A percentile compares a stretch with the other conserved stretches of the same genome.
phyloP scores from a whole-genome alignment of 805 yeast species.

The Metschnikowia corniflorae region DNA sequence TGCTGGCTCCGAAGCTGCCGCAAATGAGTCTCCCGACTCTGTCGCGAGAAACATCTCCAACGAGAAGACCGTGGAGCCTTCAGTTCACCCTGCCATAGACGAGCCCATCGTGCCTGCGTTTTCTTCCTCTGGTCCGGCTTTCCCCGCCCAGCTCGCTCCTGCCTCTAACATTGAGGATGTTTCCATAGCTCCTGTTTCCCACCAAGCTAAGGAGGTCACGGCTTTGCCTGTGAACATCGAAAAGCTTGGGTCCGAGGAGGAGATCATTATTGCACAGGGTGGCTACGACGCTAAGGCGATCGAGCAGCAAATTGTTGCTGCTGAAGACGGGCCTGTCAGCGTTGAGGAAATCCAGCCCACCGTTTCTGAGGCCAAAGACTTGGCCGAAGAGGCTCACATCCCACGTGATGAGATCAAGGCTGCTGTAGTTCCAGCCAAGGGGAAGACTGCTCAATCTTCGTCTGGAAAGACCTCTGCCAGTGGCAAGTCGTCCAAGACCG shows the following conservation, averaged over 20 bases:
- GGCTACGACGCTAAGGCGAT: constrained; percentile 24
- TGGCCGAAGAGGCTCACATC: constrained; percentile 33
- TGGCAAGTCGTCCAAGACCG: constrained; percentile 12
- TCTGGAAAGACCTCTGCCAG: constrained; percentile 8
- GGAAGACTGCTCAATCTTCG: constrained; percentile 8
- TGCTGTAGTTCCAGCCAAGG: constrained; percentile 6
- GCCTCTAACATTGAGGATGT: constrained; percentile 5
- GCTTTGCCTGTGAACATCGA: constrained; percentile 18
- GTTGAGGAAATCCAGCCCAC: constrained; percentile 44
- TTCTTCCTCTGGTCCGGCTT: background rate
- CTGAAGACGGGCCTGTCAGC: constrained; percentile 33
- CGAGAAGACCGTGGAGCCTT: constrained; percentile 8
- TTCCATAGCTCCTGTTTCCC: constrained; percentile 2
- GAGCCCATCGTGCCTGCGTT: constrained; percentile 10
- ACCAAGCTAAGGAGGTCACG: constrained; percentile 17
- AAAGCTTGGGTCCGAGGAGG: constrained; percentile 26
- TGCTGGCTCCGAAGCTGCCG: constrained; percentile 6
- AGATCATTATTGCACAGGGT: constrained; percentile 41
- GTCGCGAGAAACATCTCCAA: constrained; percentile 7
- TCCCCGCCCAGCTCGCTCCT: constrained; percentile 8
- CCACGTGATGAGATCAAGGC: constrained; percentile 11
- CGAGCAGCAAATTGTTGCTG: constrained; percentile 33
- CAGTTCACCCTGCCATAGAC: constrained; percentile 11
- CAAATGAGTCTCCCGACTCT: constrained; percentile 3
- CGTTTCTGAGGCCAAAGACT: constrained; percentile 34